Conservation (phyloP, 176 grass and related monocot genomes). For the Dactylis glomerata region DNA sequence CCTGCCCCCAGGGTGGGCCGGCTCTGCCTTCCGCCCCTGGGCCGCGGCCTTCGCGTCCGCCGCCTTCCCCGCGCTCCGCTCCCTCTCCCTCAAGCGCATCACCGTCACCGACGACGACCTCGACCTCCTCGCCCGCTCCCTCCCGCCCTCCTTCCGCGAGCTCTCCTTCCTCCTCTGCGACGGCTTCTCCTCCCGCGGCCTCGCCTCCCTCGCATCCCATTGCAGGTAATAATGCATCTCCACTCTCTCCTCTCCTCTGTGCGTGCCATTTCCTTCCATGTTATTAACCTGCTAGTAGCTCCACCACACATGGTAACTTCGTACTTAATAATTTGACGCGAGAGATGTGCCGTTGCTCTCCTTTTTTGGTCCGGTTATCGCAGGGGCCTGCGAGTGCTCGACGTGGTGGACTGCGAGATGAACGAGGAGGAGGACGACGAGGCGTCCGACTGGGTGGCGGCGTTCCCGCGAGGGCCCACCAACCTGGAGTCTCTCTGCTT, state of each 20-base stretch:
- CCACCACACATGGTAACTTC: too few relatives aligned
- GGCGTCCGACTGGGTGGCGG: conserved; percentile 64
- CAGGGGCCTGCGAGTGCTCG: conserved; percentile 64
- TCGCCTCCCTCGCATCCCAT: conserved; percentile 67
- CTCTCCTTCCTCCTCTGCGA: conserved; percentile 86
- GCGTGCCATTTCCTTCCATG: background rate
- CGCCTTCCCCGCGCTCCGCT: conserved; percentile 42
- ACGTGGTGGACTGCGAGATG: conserved; percentile 73
- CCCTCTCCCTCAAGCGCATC: conserved; percentile 81
- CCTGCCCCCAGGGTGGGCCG: conserved; percentile 74
- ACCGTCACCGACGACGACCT: conserved; percentile 82
- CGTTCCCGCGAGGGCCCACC: conserved; percentile 53
- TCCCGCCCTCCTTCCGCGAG: conserved; percentile 52
- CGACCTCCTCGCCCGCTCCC: conserved; percentile 46
- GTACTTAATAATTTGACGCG: too few relatives aligned
- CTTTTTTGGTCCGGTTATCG: background rate
- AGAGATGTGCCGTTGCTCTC: too few relatives aligned
- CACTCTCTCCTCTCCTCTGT: background rate
- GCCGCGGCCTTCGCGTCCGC: conserved; percentile 41
- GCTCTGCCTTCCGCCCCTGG: conserved; percentile 67
- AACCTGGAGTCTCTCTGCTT: conserved; percentile 69
- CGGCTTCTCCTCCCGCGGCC: conserved; percentile 75
- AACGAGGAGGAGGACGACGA: conserved; percentile 46
- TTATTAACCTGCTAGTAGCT: too few relatives aligned
- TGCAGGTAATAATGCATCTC: conserved; percentile 59